phyloP scores from a whole-genome alignment of 805 yeast species.

The Barnettozyma vustinii region DNA sequence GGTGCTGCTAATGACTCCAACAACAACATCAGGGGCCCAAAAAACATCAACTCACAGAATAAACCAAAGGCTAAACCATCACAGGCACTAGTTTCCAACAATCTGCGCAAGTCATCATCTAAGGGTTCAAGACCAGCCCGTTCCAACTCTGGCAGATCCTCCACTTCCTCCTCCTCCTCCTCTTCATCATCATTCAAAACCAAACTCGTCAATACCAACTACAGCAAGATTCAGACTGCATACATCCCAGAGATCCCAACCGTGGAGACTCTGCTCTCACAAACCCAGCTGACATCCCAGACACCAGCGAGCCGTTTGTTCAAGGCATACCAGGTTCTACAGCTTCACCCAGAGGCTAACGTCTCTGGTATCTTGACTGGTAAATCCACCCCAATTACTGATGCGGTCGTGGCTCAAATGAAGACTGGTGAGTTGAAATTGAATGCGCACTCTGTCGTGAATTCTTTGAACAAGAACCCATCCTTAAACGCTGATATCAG shows the following conservation, averaged over 20 bases:
- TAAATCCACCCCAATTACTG: conserved; percentile 6
- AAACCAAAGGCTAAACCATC: not conserved
- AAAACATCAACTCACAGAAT: conserved; percentile 5
- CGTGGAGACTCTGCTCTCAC: conserved; percentile 9
- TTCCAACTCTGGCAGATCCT: not conserved
- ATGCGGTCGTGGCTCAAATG: conserved; percentile 10
- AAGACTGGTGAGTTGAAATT: conserved; percentile 16
- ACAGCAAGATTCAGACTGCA: conserved; percentile 12
- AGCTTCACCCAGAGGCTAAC: conserved; percentile 12
- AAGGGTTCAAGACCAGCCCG: conserved; percentile 1
- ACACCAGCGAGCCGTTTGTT: conserved; percentile 18
- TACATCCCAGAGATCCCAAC: conserved; percentile 19
- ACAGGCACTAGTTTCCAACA: conserved; percentile 2
- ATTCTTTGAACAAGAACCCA: conserved; percentile 23
- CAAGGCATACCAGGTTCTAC: conserved; percentile 16
- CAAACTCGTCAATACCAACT: conserved; percentile 15
- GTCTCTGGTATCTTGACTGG: conserved; percentile 18
- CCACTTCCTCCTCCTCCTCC: not conserved
- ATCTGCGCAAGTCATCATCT: conserved; percentile 1
- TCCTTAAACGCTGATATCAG: conserved; percentile 19
- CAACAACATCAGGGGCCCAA: conserved; percentile 3
- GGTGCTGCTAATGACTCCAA: not conserved
- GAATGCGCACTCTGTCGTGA: conserved; percentile 24
- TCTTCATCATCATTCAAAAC: not conserved
- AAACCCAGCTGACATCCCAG: conserved; percentile 19